Base-by-base conservation (phyloP, 371 early-diverging fungal species). In the Mucor indicus region DNA sequence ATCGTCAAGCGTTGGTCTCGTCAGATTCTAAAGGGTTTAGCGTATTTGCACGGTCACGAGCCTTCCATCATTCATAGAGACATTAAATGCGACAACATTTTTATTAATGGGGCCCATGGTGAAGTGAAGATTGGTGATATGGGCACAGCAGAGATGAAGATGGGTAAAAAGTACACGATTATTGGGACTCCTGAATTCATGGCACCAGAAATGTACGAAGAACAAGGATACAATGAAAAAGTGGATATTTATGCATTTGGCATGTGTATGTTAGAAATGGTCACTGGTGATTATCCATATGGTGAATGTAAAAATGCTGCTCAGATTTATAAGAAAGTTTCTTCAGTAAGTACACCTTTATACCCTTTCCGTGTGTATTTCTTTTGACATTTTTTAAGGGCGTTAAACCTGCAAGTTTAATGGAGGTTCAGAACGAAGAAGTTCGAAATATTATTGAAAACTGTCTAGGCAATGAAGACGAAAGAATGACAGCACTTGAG, bases 171-270 rank as follows among this genome's bases (percentile, higher is more conserved):
- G 53, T 91, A 90, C 50, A 93, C 93, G 1, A 79, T 94, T 24
- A 89, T 92, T 46, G 92, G 93, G 16, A 93, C 94, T 1, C 94
- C 94, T 7, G 91, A 95, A 57, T 95, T 92, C 53, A 91, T 93
- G 91, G 93, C 90, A n/a, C 95, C 95, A n/a, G 95, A 95, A 68
- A 85, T 93, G 76, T 95, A 96, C 60, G 87, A 90, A 50, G 92
- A 92, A 63, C 81, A 87, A 43, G 86, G 87, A 24, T 95, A 96
- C 69, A 85, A 75, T 57, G 93, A 91, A 67, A 89, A 87, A 52
- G 93, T 90, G 24, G 93, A 92, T 62, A 88, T 96, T 32, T 96
- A 94, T 72, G 92, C 96, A 10, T 94, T 94, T 79, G 96, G 96
- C 30, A 91, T 96, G 93, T 86, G 87, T 50, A 65, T 93, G 1